Evolutionary conservation across 805 yeast genomes (phyloP).

Genomic region (Candida nanaspora): DNA sequence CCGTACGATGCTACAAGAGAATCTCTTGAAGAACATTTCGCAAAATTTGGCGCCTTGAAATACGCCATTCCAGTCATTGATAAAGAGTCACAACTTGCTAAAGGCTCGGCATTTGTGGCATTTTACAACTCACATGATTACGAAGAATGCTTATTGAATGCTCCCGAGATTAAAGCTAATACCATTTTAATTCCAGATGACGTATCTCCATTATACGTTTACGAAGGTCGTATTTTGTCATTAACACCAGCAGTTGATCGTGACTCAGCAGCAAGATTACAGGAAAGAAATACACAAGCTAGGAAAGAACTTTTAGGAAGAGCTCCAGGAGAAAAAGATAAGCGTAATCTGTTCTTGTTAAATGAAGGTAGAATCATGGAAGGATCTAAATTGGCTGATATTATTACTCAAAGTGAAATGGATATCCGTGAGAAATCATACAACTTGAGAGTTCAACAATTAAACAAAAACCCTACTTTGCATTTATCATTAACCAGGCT

Average conservation of each 20-base stretch:
- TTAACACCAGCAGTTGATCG: slow-evolving; percentile 82
- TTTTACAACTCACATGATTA: slow-evolving; percentile 58
- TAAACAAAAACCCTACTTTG: slow-evolving; percentile 82
- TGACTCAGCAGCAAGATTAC: slow-evolving; percentile 66
- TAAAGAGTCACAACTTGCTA: slow-evolving; percentile 75
- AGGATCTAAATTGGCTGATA: slow-evolving; percentile 69
- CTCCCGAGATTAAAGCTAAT: slow-evolving; percentile 60
- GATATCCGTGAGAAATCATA: slow-evolving; percentile 86
- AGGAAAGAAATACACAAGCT: slow-evolving; percentile 64
- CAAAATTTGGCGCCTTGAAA: slow-evolving; percentile 76
- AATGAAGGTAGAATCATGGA: slow-evolving; percentile 91
- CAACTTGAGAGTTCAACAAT: slow-evolving; percentile 79
- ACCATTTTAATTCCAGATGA: slow-evolving; percentile 84
- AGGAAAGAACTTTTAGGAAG: slow-evolving; percentile 76
- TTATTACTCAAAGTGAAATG: slow-evolving; percentile 64
- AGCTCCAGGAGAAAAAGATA: slow-evolving; percentile 72
- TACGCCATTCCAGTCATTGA: slow-evolving; percentile 94
- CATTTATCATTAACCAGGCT: slow-evolving; percentile 92
- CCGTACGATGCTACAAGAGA: slow-evolving; percentile 93
- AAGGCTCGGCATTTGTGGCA: slow-evolving; percentile 94
- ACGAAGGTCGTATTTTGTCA: slow-evolving; percentile 85
- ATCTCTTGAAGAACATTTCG: slow-evolving; percentile 67
- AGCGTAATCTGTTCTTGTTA: slow-evolving; percentile 74
- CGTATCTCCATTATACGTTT: slow-evolving; percentile 81
- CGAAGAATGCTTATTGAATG: slow-evolving; percentile 61